phyloP scores from a whole-genome alignment of 805 yeast species.

The Maudiozyma saulgeensis region DNA sequence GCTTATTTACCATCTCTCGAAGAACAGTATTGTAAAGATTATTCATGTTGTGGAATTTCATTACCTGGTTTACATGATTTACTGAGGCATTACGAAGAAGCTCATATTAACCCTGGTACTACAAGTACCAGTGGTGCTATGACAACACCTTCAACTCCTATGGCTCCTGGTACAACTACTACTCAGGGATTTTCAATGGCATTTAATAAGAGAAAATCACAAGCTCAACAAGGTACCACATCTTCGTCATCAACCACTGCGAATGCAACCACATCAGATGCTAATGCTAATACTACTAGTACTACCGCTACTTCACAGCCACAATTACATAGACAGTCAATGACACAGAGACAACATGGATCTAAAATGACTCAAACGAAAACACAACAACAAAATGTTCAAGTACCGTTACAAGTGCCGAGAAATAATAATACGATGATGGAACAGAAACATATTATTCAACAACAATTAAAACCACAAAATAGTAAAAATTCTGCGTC shows the following conservation, averaged over 20 bases:
- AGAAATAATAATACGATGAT: neutral
- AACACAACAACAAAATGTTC: neutral
- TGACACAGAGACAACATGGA: neutral
- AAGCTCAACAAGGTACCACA: neutral
- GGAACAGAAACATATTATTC: slow-evolving; percentile 3
- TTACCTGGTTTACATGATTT: slow-evolving; percentile 91
- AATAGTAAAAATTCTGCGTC: neutral
- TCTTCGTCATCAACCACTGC: neutral
- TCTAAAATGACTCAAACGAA: neutral
- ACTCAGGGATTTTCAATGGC: neutral
- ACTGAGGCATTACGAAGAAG: slow-evolving; percentile 90
- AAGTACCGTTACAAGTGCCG: neutral
- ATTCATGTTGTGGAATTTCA: slow-evolving; percentile 88
- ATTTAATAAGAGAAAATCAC: neutral
- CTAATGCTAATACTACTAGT: no score
- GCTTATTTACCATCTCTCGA: slow-evolving; percentile 87
- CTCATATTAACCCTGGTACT: slow-evolving; percentile 61
- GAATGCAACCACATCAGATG: neutral
- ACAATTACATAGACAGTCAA: neutral
- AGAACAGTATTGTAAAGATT: slow-evolving; percentile 93
- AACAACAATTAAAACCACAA: slow-evolving; percentile 4
- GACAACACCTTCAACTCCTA: neutral
- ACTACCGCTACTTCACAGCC: neutral
- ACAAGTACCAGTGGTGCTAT: neutral
- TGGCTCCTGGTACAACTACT: neutral